Percentiles rank a stretch among this genome's conserved stretches.
Conservation (phyloP, 345 rosid species). For the Eutrema japonicum region DNA sequence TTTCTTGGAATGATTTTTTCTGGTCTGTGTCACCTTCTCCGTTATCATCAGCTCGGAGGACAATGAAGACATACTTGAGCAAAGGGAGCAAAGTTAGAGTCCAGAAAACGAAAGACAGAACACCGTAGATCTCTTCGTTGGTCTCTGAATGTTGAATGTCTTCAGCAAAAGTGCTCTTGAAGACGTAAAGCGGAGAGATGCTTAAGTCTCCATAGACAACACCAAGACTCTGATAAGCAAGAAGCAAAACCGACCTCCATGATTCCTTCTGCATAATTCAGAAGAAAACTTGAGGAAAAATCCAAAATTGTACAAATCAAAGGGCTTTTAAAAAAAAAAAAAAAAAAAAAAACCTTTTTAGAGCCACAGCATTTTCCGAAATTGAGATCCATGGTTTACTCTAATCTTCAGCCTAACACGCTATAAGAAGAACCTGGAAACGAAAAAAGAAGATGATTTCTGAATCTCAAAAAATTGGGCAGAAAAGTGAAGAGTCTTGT, state of each 20-base stretch:
- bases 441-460: slow-evolving; percentile 12
- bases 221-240: slow-evolving; percentile 98
- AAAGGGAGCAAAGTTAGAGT: slow-evolving; percentile 94
- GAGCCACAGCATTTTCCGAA: slow-evolving; percentile 64
- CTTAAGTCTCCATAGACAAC: slow-evolving; percentile 98
- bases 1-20: background rate
- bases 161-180: slow-evolving; percentile 95
- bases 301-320: slow-evolving; percentile 23
- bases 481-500: slow-evolving; percentile 25
- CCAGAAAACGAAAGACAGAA: slow-evolving; percentile 96
- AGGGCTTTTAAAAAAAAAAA: background rate
- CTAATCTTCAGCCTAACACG: slow-evolving; percentile 32
- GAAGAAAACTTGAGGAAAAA: background rate
- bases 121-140: slow-evolving; percentile 96
- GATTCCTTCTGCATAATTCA: slow-evolving; percentile 67
- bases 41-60: slow-evolving; percentile 94
- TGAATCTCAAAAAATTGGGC: slow-evolving; percentile 26
- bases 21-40: slow-evolving; percentile 75
- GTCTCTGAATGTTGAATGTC: slow-evolving; percentile 91
- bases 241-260: slow-evolving; percentile 79
- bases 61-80: slow-evolving; percentile 92
- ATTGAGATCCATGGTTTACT: slow-evolving; percentile 63
- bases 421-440: slow-evolving; percentile 29
- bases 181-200: slow-evolving; percentile 94
- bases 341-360: slow-evolving; percentile 64